Evolutionary conservation across 2,329 filamentous ascomycete species (phyloP).

Genomic region (Leptographium galeiforme): DNA sequence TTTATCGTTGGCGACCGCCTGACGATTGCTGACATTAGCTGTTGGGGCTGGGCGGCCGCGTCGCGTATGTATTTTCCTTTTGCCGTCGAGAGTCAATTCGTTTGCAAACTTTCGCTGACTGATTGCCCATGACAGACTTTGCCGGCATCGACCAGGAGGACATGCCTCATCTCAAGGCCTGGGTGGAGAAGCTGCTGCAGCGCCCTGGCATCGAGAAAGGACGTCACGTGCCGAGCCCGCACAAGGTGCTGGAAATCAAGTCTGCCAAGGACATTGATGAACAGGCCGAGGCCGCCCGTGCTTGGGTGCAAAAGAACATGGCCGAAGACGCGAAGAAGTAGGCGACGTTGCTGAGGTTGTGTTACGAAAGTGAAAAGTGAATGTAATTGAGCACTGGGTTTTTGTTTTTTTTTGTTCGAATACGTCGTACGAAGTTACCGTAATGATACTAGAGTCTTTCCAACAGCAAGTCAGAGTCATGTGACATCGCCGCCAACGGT

Average conservation of each 20-base stretch:
- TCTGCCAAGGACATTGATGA: slow-evolving; percentile 35
- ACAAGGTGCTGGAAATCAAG: slow-evolving; percentile 38
- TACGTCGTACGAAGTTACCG: no score
- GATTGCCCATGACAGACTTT: slow-evolving; percentile 45
- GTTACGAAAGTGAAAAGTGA: no score
- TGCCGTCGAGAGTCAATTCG: slow-evolving; percentile 57
- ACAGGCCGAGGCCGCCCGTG: slow-evolving; percentile 29
- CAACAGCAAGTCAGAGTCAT: not conserved
- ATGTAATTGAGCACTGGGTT: no score
- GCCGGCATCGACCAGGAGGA: slow-evolving; percentile 57
- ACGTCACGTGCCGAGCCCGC: slow-evolving; percentile 48
- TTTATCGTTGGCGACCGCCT: slow-evolving; percentile 54
- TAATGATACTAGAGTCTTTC: no score
- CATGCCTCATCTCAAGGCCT: slow-evolving; percentile 63
- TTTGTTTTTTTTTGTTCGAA: no score
- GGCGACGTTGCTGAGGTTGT: not conserved
- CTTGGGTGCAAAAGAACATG: slow-evolving; percentile 55
- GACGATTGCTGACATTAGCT: slow-evolving; percentile 67
- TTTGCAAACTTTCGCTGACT: slow-evolving; percentile 27
- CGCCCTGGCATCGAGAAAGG: slow-evolving; percentile 64
- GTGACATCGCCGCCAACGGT: not conserved
- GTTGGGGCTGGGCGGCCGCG: slow-evolving; percentile 62
- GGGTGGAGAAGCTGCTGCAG: slow-evolving; percentile 58
- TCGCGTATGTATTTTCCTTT: slow-evolving; percentile 41
- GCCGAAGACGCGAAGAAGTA: slow-evolving; percentile 40